Base-by-base conservation (phyloP, 371 early-diverging fungal genomes). In the Mortierella sp. region DNA sequence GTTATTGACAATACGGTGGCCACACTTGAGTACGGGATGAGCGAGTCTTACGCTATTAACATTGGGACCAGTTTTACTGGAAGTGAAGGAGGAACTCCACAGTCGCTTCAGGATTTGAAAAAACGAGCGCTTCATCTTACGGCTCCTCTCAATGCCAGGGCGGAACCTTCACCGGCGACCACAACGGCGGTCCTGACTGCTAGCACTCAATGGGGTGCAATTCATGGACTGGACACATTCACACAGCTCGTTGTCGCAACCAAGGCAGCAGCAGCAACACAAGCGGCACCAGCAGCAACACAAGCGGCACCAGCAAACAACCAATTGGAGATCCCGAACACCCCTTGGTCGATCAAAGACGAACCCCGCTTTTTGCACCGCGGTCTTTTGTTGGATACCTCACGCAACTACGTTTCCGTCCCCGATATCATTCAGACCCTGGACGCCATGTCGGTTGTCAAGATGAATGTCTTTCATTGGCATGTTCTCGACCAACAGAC, bases 391-490 rank as follows among this genome's bases (percentile, higher is more conserved):
- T 75, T 97, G 28, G 97, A 97, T 76, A 95, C 96, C 4, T 82
- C 96, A 11, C 93, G 97, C 70, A 95, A 96, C 88, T 96, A 88
- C 74, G 91, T 92, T 70, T 91, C 94, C 5, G 89, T 96, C 21
- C 77, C 88, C 42, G 92, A 91, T 68, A 89, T 96, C 63, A 83
- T 92, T 73, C 92, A 94, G 57, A 94, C 94, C 14, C 73, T 96
- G 19, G 95, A 96, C 50, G 96, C 95, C 50, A 92, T 96, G 91
- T 88, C 95, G 31, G 91, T 90, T 77, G 95, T 93, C 89, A 96
- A 96, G 89, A 84, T 96, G 84, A 96, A 96, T 76, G 94, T 95
- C 9, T 90, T 97, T 83, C 97, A 97, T 83, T 96, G 96, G 96
- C 97, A 97, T 79, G 91, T 95, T 6, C 90, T 94, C 7, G 97